Evolutionary conservation across 352 stramenopile species (phyloP).

Genomic region (Globisporangium spiculum): DNA sequence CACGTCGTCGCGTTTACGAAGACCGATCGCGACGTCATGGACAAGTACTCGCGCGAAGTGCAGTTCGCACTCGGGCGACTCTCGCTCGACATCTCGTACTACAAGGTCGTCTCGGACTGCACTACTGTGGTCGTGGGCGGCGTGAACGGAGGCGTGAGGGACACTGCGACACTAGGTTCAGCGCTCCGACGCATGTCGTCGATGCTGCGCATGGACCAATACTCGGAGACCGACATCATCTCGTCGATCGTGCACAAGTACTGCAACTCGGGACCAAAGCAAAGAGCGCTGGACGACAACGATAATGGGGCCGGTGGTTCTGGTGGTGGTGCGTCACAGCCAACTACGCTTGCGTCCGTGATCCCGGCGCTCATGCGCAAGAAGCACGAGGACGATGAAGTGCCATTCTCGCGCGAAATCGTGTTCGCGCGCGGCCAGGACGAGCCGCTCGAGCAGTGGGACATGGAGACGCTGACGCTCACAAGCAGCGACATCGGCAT

Average conservation of each 20-base stretch:
- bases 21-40: constrained; percentile 53
- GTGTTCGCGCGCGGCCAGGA: constrained; percentile 32
- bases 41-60: constrained; percentile 58
- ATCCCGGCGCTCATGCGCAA: constrained; percentile 31
- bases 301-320: not conserved
- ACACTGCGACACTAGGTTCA: too few relatives aligned
- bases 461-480: constrained; percentile 38
- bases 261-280: constrained; percentile 25
- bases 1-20: constrained; percentile 72
- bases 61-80: constrained; percentile 64
- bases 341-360: constrained; percentile 21
- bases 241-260: constrained; percentile 61
- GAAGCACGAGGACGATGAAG: constrained; percentile 50
- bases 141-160: not conserved
- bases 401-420: constrained; percentile 60
- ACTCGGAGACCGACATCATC: constrained; percentile 55
- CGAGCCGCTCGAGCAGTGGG: constrained; percentile 55
- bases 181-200: constrained; percentile 23
- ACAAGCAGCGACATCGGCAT: constrained; percentile 40
- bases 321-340: not conserved
- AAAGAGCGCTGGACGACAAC: not conserved
- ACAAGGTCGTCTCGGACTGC: constrained; percentile 62
- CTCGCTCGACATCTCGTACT: constrained; percentile 77
- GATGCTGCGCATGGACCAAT: constrained; percentile 22
- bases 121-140: constrained; percentile 23